Evolutionary conservation across 495 filamentous ascomycete genomes (phyloP).

Genomic region (Hypomontagnella monticulosa): DNA sequence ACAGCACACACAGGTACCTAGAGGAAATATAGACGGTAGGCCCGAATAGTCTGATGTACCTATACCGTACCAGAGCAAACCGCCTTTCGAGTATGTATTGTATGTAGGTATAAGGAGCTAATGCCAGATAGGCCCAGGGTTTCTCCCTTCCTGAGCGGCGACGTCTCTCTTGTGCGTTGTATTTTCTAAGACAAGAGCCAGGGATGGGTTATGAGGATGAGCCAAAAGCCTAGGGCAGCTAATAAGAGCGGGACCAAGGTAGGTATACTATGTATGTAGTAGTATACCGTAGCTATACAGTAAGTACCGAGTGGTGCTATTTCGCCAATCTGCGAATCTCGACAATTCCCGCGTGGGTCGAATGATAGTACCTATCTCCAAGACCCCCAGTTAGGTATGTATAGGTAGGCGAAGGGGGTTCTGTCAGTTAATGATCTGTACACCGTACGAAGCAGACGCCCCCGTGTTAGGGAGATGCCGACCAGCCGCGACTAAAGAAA

Average conservation of each 20-base stretch:
- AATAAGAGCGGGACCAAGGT: constrained; percentile 37
- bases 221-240: constrained; percentile 32
- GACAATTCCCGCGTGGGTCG: constrained; percentile 31
- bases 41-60: constrained; percentile 36
- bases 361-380: constrained; percentile 10
- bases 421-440: constrained; percentile 1
- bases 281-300: background rate
- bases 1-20: constrained; percentile 23
- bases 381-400: background rate
- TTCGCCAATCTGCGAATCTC: constrained; percentile 39
- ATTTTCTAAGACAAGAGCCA: constrained; percentile 25
- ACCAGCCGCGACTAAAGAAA: constrained; percentile 28
- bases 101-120: constrained; percentile 26
- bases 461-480: constrained; percentile 19
- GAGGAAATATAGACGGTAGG: constrained; percentile 26
- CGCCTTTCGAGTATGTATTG: constrained; percentile 8
- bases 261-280: constrained; percentile 1
- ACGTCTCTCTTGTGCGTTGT: constrained; percentile 27
- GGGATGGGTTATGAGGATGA: constrained; percentile 32
- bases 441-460: constrained; percentile 16
- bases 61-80: constrained; percentile 22
- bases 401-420: too few relatives aligned
- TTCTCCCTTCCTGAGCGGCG: constrained; percentile 23
- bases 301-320: constrained; percentile 12
- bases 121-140: constrained; percentile 28